These are phyloP conservation scores for Thraustochytrium striatum DNA, from an alignment of 352 stramenopile species.

Conservation along the genomic window DNA sequence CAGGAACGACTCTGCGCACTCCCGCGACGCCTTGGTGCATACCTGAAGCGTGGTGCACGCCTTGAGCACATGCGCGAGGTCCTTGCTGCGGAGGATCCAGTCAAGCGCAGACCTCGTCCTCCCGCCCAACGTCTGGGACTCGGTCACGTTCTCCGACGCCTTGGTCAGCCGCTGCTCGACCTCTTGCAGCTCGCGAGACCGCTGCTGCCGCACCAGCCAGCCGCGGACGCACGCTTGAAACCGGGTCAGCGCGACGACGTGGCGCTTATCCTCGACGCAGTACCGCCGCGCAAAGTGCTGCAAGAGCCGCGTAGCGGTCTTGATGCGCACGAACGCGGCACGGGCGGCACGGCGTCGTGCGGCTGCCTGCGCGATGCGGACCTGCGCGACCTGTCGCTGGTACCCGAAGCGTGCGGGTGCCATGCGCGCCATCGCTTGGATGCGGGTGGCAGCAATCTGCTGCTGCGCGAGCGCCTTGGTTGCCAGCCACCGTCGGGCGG, in stretches of 20 bases:
- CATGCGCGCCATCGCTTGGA: not conserved
- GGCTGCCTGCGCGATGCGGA: not conserved
- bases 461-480: not conserved
- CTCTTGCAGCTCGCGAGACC: not conserved
- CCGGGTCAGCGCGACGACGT: not conserved
- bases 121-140: conserved; percentile 18
- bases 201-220: not conserved
- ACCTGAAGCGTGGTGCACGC: conserved; percentile 83
- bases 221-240: conserved; percentile 14
- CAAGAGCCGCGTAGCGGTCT: not conserved
- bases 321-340: not conserved
- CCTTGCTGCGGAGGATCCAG: conserved; percentile 57
- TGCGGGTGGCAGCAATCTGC: not conserved
- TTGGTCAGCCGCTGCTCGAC: not conserved
- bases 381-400: not conserved
- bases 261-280: not conserved
- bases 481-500: not conserved
- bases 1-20: conserved; percentile 81
- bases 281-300: not conserved
- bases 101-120: conserved; percentile 42
- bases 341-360: not conserved
- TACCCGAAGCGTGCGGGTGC: too few species aligned
- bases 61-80: conserved; percentile 84
- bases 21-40: conserved; percentile 78
- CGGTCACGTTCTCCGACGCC: not conserved